Conservation (phyloP, 495 filamentous ascomycete species). For the Penicillium parvum region DNA sequence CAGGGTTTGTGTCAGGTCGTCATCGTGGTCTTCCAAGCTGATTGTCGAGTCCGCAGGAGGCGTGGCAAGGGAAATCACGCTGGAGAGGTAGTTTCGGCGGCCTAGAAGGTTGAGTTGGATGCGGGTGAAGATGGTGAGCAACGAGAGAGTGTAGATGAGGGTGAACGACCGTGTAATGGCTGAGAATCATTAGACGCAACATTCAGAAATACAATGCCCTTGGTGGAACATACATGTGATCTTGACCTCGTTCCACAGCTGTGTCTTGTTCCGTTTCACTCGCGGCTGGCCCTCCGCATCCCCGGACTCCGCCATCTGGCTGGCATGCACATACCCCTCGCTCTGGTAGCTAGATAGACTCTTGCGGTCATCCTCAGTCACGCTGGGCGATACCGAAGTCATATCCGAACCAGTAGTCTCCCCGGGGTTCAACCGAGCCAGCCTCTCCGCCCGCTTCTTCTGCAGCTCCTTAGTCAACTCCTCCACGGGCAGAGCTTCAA, state of each 20-base stretch:
- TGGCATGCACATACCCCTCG: constrained; percentile 74
- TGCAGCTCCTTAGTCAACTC: constrained; percentile 86
- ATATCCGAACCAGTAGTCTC: constrained; percentile 55
- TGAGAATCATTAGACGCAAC: constrained; percentile 29
- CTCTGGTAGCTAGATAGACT: constrained; percentile 73
- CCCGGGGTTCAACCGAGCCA: constrained; percentile 52
- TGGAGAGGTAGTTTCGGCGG: constrained; percentile 88
- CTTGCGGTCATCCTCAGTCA: constrained; percentile 76
- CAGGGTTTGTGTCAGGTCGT: constrained; percentile 73
- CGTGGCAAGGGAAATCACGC: constrained; percentile 82
- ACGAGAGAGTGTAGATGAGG: constrained; percentile 81
- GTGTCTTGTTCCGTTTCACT: constrained; percentile 75
- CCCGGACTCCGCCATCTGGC: constrained; percentile 60
- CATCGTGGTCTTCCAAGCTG: constrained; percentile 82
- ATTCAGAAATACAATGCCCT: neutral
- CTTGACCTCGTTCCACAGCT: constrained; percentile 97
- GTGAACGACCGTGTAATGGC: constrained; percentile 89
- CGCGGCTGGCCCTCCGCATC: constrained; percentile 34
- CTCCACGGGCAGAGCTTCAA: constrained; percentile 85
- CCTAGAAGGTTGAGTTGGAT: constrained; percentile 97
- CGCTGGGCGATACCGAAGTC: constrained; percentile 69
- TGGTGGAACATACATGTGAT: constrained; percentile 83
- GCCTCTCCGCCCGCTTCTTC: constrained; percentile 78
- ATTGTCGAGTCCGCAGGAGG: constrained; percentile 61
- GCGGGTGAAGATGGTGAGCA: constrained; percentile 87